These are phyloP conservation scores for Alternaria alternata DNA, from an alignment of 2,329 filamentous ascomycete species.

Conservation along the genomic window DNA sequence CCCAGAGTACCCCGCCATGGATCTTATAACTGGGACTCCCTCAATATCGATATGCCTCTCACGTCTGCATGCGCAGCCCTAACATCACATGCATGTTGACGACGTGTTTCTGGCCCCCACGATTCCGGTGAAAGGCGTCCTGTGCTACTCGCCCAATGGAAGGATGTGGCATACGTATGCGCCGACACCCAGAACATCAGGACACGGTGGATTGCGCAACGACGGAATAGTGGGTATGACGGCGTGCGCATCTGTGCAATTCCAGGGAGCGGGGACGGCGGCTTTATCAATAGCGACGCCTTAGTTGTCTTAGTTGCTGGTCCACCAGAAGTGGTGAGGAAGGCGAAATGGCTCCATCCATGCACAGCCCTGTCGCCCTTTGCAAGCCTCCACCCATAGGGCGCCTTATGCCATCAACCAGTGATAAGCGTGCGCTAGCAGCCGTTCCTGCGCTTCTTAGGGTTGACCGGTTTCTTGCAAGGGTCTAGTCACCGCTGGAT, in stretches of 20 bases:
- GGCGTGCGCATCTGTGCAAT: constrained; percentile 23
- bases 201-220: constrained; percentile 12
- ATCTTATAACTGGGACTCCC: constrained; percentile 1
- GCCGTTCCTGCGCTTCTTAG: constrained; percentile 31
- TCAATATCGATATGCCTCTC: constrained; percentile 10
- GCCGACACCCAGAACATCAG: constrained; percentile 17
- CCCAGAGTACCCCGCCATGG: constrained; percentile 3
- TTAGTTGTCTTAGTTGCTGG: not conserved
- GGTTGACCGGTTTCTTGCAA: constrained; percentile 28
- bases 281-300: constrained; percentile 18
- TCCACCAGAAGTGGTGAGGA: constrained; percentile 9
- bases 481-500: constrained; percentile 11
- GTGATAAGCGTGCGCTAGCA: constrained; percentile 21
- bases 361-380: constrained; percentile 28
- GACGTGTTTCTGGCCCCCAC: constrained; percentile 30
- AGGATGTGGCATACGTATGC: constrained; percentile 15
- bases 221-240: constrained; percentile 8
- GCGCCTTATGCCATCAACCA: constrained; percentile 20
- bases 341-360: constrained; percentile 9
- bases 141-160: constrained; percentile 17
- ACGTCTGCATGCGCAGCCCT: constrained; percentile 10
- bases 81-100: constrained; percentile 15
- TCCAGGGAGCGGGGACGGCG: constrained; percentile 13
- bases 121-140: constrained; percentile 24
- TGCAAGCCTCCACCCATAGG: constrained; percentile 18